phyloP scores from a whole-genome alignment of 805 yeast species.

The Suhomyces pyralidae region DNA sequence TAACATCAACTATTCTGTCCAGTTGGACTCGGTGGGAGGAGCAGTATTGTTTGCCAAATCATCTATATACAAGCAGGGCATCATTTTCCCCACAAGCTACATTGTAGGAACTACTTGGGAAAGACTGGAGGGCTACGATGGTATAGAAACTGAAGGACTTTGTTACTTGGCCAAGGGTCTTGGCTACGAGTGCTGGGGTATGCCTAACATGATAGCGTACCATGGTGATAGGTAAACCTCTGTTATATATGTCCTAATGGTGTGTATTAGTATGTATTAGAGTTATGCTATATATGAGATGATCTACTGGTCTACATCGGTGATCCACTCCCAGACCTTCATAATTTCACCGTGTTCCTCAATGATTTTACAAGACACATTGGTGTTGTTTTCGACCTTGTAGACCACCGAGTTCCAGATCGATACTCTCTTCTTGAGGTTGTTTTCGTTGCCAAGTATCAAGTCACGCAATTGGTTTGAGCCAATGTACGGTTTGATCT shows the following conservation, averaged over 20 bases:
- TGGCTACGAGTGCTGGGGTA: slow-evolving; percentile 49
- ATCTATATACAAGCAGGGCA: slow-evolving; percentile 44
- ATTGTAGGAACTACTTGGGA: slow-evolving; percentile 48
- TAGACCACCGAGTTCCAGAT: slow-evolving; percentile 60
- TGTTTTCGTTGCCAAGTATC: slow-evolving; percentile 43
- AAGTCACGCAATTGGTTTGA: slow-evolving; percentile 72
- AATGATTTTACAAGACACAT: slow-evolving; percentile 56
- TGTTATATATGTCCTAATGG: background rate
- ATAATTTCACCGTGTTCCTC: slow-evolving; percentile 87
- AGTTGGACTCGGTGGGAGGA: slow-evolving; percentile 52
- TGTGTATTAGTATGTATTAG: background rate
- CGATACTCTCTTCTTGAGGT: slow-evolving; percentile 30
- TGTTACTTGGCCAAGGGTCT: slow-evolving; percentile 45
- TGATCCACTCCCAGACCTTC: slow-evolving; percentile 86
- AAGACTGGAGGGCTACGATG: slow-evolving; percentile 49
- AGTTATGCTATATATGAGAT: background rate
- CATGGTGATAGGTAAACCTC: slow-evolving; percentile 31
- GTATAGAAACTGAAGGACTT: slow-evolving; percentile 53
- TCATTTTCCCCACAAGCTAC: slow-evolving; percentile 44
- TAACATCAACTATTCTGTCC: slow-evolving; percentile 14
- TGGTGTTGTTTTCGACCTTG: slow-evolving; percentile 62
- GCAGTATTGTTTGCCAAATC: slow-evolving; percentile 46
- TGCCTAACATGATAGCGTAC: slow-evolving; percentile 45
- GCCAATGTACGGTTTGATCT: slow-evolving; percentile 52
- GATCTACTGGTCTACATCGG: slow-evolving; percentile 14